phyloP scores from a whole-genome alignment of 78 protist genomes.

The Mantamonas sphyraenae region DNA sequence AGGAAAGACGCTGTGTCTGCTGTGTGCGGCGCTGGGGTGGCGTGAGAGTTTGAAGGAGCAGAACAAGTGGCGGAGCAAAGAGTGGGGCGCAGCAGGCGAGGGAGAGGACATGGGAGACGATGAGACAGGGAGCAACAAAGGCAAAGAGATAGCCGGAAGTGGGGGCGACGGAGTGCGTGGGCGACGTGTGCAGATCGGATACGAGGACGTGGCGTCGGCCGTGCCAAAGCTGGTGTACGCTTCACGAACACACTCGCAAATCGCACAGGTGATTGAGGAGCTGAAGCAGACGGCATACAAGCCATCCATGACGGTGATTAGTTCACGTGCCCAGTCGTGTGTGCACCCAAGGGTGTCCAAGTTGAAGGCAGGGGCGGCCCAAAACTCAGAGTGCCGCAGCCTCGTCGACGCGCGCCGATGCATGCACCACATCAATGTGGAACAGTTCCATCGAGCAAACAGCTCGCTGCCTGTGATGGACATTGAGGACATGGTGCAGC shows the following conservation, averaged over 20 bases:
- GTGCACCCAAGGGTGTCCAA: conserved; percentile 49
- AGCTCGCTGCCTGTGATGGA: conserved; percentile 13
- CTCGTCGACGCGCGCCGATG: neutral
- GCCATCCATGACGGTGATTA: conserved; percentile 52
- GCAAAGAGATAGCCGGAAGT: neutral
- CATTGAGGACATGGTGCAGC: conserved; percentile 75
- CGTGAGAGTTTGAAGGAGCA: neutral
- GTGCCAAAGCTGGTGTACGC: conserved; percentile 84
- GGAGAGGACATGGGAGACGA: neutral
- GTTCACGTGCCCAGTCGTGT: conserved; percentile 84
- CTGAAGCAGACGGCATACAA: conserved; percentile 59
- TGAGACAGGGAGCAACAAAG: neutral
- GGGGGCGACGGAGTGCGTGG: too few species aligned
- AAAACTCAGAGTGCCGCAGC: conserved; percentile 7
- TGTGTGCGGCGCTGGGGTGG: conserved; percentile 88
- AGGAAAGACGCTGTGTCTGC: conserved; percentile 92
- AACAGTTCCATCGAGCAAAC: neutral
- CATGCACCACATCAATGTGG: neutral
- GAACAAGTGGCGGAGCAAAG: neutral
- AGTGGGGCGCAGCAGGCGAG: too few species aligned
- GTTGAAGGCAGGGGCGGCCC: neutral
- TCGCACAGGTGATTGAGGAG: conserved; percentile 85
- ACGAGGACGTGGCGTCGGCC: too few species aligned
- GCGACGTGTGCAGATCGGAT: too few species aligned
- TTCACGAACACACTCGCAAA: conserved; percentile 93